Base-by-base conservation (phyloP, 495 filamentous ascomycete genomes). In the Lasiosphaeris hirsuta region DNA sequence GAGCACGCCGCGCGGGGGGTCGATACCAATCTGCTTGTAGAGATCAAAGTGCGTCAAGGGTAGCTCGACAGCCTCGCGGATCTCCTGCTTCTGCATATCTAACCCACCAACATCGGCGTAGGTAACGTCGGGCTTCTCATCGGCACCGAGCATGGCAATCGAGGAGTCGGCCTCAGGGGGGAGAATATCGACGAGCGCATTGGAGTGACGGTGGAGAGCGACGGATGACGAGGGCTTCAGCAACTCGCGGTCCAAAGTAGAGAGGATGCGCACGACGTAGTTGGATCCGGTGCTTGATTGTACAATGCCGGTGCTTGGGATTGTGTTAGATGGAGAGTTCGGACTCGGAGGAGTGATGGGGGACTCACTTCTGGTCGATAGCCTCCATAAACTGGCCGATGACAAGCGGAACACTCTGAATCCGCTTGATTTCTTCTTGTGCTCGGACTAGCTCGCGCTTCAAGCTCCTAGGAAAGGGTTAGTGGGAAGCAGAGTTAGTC, bases 351-450 rank as follows among this genome's bases (percentile, higher is more conserved):
- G 17, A 11, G 19, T 8, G 53, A 18, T 17, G 40, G 34, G n/a
- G 7, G n/a, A 52, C 82, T 73, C 82, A 97, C 92, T 97, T 98
- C 71, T 98, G 95, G 75, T 98, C 94, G 65, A 98, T 98, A 50
- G 94, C 94, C 76, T 98, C 94, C 94, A 98, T 98, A 72, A 98
- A 98, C 77, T 98, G 94, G 47, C 94, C 94, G 71, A 98, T 98
- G 55, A 98, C 94, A 63, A 98, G 73, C 2, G 94, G 94, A 34
- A 98, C 94, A 73, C 91, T 96, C 74, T 98, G 94, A 71, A 98
- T 98, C 59, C 94, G 86, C 80, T 98, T 98, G 76, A 98, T 98
- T 78, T 98, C 94, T 74, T 98, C 94, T 72, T 98, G 94, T 62
- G 94, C 94, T 53, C 94, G 87, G 40, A 98, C 93, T 34, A 98